A percentile compares a stretch with the other conserved stretches of the same genome.
Conservation (phyloP, 345 rosid species). For the Lepidium sativum region DNA sequence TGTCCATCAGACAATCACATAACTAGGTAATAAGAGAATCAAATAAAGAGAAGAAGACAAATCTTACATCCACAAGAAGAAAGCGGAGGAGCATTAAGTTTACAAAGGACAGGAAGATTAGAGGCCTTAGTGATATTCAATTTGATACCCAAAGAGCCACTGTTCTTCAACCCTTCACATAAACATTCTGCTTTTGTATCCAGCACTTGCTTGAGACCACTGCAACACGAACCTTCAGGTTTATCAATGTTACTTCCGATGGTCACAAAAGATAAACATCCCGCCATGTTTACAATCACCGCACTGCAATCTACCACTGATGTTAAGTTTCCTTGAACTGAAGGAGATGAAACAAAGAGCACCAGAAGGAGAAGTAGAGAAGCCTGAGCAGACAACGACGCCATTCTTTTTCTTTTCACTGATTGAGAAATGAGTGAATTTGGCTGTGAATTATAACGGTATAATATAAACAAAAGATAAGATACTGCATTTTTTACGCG, state of each 20-base stretch:
- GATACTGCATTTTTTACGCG: not conserved
- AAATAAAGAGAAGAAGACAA: not conserved
- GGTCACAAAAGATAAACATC: slow-evolving; percentile 10
- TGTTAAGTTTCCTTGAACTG: not conserved
- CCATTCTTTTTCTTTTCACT: slow-evolving; percentile 7
- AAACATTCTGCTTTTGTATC: slow-evolving; percentile 7
- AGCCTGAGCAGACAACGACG: not conserved
- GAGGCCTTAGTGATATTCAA: slow-evolving; percentile 11
- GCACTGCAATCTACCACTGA: not conserved
- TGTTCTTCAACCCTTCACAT: slow-evolving; percentile 13
- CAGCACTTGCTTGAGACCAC: slow-evolving; percentile 2
- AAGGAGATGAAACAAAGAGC: not conserved
- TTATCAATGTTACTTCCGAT: slow-evolving; percentile 2
- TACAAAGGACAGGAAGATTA: slow-evolving; percentile 18
- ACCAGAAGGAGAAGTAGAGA: slow-evolving; percentile 1
- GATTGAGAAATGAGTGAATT: not conserved
- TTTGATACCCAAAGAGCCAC: not conserved
- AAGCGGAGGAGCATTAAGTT: slow-evolving; percentile 14
- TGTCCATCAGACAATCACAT: not conserved
- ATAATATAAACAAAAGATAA: no score
- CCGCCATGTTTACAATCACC: not conserved
- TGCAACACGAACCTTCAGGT: slow-evolving; percentile 1
- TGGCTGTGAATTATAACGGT: not conserved
- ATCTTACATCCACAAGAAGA: slow-evolving; percentile 15
- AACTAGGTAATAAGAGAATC: not conserved